Evolutionary conservation across 768 basidiomycete species (phyloP).

Genomic region (Exsudoporus frostii): DNA sequence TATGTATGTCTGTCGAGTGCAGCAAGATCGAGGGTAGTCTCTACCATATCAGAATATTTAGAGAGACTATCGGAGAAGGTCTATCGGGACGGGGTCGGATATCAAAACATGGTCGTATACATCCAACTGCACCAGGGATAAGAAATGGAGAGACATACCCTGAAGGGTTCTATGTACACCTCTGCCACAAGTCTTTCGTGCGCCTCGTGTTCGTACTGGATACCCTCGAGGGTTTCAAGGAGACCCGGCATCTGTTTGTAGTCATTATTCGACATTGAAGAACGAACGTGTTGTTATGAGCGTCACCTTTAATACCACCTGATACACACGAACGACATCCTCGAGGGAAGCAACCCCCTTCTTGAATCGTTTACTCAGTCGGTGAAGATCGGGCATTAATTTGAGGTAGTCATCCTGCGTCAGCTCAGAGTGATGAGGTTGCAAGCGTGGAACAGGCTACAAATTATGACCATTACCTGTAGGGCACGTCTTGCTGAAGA

Average conservation of each 20-base stretch:
- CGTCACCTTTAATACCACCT: conserved; percentile 78
- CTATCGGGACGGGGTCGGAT: conserved; percentile 36
- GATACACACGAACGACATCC: conserved; percentile 94
- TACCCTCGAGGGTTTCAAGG: conserved; percentile 56
- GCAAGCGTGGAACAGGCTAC: too few relatives aligned
- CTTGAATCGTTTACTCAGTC: conserved; percentile 89
- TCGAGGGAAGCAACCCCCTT: conserved; percentile 81
- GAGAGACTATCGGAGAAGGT: conserved; percentile 57
- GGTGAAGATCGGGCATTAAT: conserved; percentile 89
- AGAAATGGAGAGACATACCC: conserved; percentile 39
- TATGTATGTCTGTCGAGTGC: conserved; percentile 84
- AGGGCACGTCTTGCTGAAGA: conserved; percentile 64
- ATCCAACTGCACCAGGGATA: background rate
- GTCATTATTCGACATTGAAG: background rate
- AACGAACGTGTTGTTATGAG: background rate
- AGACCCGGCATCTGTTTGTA: conserved; percentile 68
- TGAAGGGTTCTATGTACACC: conserved; percentile 58
- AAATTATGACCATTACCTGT: conserved; percentile 49
- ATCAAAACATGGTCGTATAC: background rate
- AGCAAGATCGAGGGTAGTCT: conserved; percentile 89
- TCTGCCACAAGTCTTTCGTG: conserved; percentile 60
- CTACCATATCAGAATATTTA: conserved; percentile 92
- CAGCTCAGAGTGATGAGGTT: background rate
- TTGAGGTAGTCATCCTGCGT: conserved; percentile 82
- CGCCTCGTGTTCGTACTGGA: conserved; percentile 44